phyloP scores from a whole-genome alignment of 257 asterid genomes.

The Euphrasia confusa region DNA sequence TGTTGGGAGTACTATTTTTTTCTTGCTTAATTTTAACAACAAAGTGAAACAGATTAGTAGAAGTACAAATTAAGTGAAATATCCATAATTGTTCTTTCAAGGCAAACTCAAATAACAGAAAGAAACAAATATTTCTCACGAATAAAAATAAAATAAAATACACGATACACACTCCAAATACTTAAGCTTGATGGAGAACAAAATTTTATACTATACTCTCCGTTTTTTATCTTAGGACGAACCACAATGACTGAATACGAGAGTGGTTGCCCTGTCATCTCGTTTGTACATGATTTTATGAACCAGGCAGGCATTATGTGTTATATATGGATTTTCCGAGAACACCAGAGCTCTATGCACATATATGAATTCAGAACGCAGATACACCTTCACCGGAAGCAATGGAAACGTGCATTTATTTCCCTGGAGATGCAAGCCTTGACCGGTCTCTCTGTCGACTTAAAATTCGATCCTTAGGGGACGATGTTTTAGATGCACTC shows the following conservation, averaged over 20 bases:
- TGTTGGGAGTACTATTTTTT: too few relatives aligned
- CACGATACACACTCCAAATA: conserved; percentile 9
- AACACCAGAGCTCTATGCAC: conserved; percentile 31
- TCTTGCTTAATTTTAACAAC: not conserved
- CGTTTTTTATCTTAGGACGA: conserved; percentile 19
- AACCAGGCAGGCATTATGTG: conserved; percentile 19
- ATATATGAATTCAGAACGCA: conserved; percentile 21
- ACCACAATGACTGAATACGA: conserved; percentile 24
- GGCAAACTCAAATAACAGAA: conserved; percentile 25
- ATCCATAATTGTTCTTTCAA: conserved; percentile 13
- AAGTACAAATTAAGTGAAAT: too few relatives aligned
- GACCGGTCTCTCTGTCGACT: conserved; percentile 54
- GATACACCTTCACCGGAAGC: conserved; percentile 17
- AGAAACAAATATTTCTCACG: conserved; percentile 19
- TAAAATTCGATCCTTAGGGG: conserved; percentile 65
- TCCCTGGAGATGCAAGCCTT: conserved; percentile 72
- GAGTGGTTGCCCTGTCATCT: conserved; percentile 19
- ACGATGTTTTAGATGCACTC: conserved; percentile 60
- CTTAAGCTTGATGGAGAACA: conserved; percentile 15
- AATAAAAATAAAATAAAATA: conserved; percentile 13
- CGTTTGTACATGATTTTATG: conserved; percentile 21
- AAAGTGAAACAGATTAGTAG: not conserved
- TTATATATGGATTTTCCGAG: conserved; percentile 1
- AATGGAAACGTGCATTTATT: conserved; percentile 29
- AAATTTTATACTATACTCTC: not conserved